Evolutionary conservation across 2,329 filamentous ascomycete genomes (phyloP).

Genomic region (Fusarium compactum): DNA sequence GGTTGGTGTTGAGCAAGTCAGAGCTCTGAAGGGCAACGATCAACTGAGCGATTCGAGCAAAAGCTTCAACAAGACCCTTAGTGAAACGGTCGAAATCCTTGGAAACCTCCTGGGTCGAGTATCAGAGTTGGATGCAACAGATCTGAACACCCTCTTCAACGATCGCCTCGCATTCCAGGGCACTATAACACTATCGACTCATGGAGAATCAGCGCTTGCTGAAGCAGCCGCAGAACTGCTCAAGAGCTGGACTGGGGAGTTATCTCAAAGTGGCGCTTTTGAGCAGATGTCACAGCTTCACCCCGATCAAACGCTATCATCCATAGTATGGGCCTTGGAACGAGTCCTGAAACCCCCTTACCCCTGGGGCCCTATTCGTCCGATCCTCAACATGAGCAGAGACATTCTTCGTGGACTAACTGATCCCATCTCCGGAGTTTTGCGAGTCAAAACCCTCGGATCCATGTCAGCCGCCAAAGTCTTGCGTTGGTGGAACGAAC

Average conservation of each 20-base stretch:
- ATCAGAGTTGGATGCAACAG: conserved; percentile 77
- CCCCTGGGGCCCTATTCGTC: conserved; percentile 69
- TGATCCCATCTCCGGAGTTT: conserved; percentile 67
- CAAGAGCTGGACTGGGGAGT: conserved; percentile 81
- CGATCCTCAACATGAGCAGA: conserved; percentile 67
- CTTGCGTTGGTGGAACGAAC: conserved; percentile 82
- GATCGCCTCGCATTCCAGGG: conserved; percentile 77
- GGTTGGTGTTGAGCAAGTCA: conserved; percentile 80
- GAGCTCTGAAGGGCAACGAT: conserved; percentile 62
- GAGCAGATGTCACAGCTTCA: conserved; percentile 56
- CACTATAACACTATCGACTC: conserved; percentile 83
- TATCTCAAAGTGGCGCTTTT: conserved; percentile 57
- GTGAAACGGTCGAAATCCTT: conserved; percentile 68
- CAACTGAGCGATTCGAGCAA: conserved; percentile 57
- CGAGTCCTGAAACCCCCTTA: conserved; percentile 51
- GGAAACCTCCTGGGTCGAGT: conserved; percentile 82
- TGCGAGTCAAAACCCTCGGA: conserved; percentile 68
- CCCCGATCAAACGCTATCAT: conserved; percentile 56
- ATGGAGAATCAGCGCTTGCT: conserved; percentile 81
- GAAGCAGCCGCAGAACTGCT: conserved; percentile 85
- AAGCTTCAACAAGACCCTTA: conserved; percentile 82
- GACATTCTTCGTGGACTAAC: conserved; percentile 69
- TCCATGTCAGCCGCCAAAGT: conserved; percentile 73
- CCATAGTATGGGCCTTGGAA: conserved; percentile 59
- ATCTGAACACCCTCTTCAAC: conserved; percentile 77